phyloP scores from a whole-genome alignment of 2,329 filamentous ascomycete species.

The Orbilia ellipsospora region DNA sequence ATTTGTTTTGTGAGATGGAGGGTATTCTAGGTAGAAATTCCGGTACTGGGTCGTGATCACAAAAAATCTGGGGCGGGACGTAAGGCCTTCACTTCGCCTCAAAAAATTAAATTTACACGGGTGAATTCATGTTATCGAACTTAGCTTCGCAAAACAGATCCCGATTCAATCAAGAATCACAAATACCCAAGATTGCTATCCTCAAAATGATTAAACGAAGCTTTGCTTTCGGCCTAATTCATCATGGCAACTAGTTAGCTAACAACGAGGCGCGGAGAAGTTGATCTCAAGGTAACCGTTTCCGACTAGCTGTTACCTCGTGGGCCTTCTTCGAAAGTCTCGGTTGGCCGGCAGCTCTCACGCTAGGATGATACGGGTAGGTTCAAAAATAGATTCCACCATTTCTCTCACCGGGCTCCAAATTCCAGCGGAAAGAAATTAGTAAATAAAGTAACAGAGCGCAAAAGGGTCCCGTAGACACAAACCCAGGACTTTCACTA shows the following conservation, averaged over 20 bases:
- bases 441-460: neutral
- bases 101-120: neutral
- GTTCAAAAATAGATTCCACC: slow-evolving; percentile 52
- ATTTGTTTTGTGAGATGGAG: neutral
- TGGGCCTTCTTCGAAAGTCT: slow-evolving; percentile 9
- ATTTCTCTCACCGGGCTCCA: neutral
- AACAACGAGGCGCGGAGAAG: neutral
- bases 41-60: no score
- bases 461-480: neutral
- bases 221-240: neutral
- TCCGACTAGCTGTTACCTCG: neutral
- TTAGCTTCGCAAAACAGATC: slow-evolving; percentile 10
- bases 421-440: no score
- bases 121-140: neutral
- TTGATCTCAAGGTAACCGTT: slow-evolving; percentile 1
- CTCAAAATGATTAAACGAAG: neutral
- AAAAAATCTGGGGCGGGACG: neutral
- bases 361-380: slow-evolving; percentile 50
- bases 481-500: neutral
- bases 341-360: slow-evolving; percentile 47
- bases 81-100: slow-evolving; percentile 9
- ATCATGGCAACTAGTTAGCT: no score
- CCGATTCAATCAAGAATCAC: slow-evolving; percentile 7
- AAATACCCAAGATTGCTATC: neutral
- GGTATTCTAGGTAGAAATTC: slow-evolving; percentile 10